Evolutionary conservation across 2,329 filamentous ascomycete species (phyloP).

Genomic region (Magnaporthiopsis incrustans): DNA sequence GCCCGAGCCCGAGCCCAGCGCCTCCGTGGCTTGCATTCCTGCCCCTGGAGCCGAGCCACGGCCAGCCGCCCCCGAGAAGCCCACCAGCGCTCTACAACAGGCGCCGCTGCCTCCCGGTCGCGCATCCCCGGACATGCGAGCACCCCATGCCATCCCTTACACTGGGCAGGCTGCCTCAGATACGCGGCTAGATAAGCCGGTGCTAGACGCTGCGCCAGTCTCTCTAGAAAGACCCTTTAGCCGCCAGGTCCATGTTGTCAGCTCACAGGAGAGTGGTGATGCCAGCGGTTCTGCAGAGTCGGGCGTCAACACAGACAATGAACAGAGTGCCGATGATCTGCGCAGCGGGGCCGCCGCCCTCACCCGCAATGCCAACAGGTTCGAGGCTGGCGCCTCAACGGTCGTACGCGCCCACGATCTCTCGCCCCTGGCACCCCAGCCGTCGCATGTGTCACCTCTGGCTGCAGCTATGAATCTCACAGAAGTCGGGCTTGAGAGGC

Average conservation of each 20-base stretch:
- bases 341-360: constrained; percentile 8
- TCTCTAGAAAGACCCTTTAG: not conserved
- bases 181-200: not conserved
- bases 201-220: not conserved
- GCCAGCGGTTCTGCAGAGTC: constrained; percentile 35
- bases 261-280: constrained; percentile 30
- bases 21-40: constrained; percentile 17
- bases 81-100: not conserved
- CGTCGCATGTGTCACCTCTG: constrained; percentile 58
- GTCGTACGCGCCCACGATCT: constrained; percentile 67
- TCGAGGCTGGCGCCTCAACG: constrained; percentile 18
- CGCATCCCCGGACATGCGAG: not conserved
- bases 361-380: not conserved
- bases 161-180: not conserved
- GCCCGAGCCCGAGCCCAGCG: constrained; percentile 21
- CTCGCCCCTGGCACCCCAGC: constrained; percentile 66
- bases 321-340: constrained; percentile 25
- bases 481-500: constrained; percentile 21
- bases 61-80: not conserved
- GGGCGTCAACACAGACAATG: constrained; percentile 25
- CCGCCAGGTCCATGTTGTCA: constrained; percentile 17
- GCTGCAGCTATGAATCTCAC: constrained; percentile 33
- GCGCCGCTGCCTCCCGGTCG: not conserved
- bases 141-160: not conserved
- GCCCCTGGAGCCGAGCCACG: constrained; percentile 7